Percentiles rank a stretch among this genome's conserved stretches.
Conservation (phyloP, 1,139 yeast genomes). For the Torulaspora globosa region DNA sequence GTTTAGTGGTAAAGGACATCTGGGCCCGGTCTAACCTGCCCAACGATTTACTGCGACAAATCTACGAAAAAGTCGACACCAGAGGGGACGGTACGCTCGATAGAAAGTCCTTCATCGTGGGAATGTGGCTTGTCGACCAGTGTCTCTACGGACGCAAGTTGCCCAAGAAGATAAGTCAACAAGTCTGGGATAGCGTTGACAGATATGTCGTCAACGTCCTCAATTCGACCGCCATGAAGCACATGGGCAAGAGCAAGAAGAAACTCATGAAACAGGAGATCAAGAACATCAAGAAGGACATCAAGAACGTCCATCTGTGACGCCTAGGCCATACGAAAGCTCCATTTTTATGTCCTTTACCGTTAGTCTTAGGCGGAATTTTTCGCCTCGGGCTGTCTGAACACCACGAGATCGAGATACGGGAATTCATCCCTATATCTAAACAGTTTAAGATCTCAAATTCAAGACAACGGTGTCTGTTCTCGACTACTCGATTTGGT, state of each 20-base stretch:
- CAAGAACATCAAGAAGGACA: constrained; percentile 32
- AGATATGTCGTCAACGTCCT: constrained; percentile 35
- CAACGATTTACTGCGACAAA: constrained; percentile 54
- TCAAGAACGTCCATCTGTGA: constrained; percentile 20
- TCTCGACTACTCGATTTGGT: too few relatives aligned
- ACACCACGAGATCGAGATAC: constrained; percentile 3
- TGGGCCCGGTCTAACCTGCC: constrained; percentile 79
- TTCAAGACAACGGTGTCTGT: not conserved
- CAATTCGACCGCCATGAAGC: constrained; percentile 29
- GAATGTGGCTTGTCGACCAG: constrained; percentile 95
- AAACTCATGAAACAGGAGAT: constrained; percentile 34
- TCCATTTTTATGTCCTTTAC: not conserved
- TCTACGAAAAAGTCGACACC: constrained; percentile 79
- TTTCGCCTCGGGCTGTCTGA: not conserved
- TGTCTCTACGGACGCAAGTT: constrained; percentile 90
- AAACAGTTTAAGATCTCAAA: not conserved
- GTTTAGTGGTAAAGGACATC: constrained; percentile 63
- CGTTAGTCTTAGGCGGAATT: not conserved
- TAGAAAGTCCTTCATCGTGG: constrained; percentile 79
- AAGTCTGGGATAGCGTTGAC: constrained; percentile 65
- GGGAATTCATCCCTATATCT: constrained; percentile 2
- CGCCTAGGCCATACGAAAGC: not conserved
- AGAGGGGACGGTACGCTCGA: constrained; percentile 74
- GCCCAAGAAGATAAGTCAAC: constrained; percentile 57
- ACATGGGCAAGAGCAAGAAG: constrained; percentile 30